These are phyloP conservation scores for Microglena sp. DNA, from an alignment of 139 green algal species.

Conservation along the genomic window DNA sequence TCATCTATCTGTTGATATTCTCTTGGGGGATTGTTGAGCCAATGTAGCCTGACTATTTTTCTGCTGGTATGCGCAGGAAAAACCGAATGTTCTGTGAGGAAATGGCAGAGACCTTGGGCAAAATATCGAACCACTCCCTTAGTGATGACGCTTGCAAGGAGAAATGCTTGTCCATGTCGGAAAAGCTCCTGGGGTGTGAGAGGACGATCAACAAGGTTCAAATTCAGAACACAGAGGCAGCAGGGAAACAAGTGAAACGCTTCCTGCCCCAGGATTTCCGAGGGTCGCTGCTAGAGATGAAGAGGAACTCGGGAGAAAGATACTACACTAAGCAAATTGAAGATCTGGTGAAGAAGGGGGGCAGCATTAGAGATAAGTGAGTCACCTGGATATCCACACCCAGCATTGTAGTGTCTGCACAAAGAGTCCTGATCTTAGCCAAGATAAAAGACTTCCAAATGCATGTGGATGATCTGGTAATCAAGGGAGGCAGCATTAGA, in stretches of 20 bases:
- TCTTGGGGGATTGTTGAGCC: neutral
- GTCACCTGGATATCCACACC: constrained; percentile 11
- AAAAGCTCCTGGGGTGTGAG: neutral
- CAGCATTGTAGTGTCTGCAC: no score
- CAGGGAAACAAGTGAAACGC: constrained; percentile 2
- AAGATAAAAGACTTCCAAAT: no score
- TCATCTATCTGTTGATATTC: no score
- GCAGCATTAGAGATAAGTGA: constrained; percentile 23
- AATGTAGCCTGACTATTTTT: neutral
- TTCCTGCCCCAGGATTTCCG: constrained; percentile 22
- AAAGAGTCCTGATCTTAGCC: no score
- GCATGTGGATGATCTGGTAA: no score
- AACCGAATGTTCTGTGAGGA: constrained; percentile 13
- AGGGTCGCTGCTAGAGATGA: constrained; percentile 13
- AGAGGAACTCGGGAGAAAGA: no score
- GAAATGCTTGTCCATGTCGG: no score
- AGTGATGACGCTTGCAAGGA: neutral
- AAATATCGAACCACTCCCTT: neutral
- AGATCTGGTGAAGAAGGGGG: constrained; percentile 20
- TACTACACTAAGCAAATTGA: constrained; percentile 23
- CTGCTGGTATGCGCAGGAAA: neutral
- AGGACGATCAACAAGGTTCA: constrained; percentile 2
- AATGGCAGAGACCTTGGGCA: neutral
- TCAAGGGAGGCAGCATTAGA: no score
- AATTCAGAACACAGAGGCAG: constrained; percentile 17